A percentile compares a stretch with the other conserved stretches of the same genome.
These are phyloP conservation scores for Polyporus tsugae DNA, from an alignment of 1,284 basidiomycete species.

Conservation along the genomic window DNA sequence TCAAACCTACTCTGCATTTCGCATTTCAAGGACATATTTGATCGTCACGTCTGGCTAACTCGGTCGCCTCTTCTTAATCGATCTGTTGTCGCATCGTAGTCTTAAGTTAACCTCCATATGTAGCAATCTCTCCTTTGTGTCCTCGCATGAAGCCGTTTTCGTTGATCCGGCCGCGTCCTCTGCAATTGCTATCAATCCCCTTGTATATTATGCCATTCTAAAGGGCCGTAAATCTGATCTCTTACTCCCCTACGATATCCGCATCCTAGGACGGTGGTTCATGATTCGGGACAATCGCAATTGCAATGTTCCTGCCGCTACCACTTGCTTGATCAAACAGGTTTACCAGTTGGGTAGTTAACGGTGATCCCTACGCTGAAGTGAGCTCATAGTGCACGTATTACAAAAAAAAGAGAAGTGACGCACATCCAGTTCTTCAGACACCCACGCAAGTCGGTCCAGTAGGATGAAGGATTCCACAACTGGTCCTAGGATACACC, in stretches of 20 bases:
- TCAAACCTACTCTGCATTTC: background rate
- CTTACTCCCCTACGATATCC: background rate
- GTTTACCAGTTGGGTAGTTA: constrained; percentile 59
- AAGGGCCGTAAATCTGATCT: constrained; percentile 15
- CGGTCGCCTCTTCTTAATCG: constrained; percentile 17
- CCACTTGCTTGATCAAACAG: constrained; percentile 72
- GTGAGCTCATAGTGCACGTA: background rate
- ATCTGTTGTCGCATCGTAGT: constrained; percentile 32
- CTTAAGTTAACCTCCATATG: constrained; percentile 25
- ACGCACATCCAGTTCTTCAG: constrained; percentile 40
- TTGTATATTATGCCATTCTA: constrained; percentile 28
- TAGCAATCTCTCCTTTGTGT: constrained; percentile 27
- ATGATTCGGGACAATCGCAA: constrained; percentile 37
- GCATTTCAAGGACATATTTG: constrained; percentile 15
- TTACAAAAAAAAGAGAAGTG: background rate
- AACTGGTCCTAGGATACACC: constrained; percentile 50
- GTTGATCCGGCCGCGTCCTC: background rate
- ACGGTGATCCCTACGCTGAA: constrained; percentile 13
- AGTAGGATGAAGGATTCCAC: constrained; percentile 50
- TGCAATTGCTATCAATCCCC: constrained; percentile 8
- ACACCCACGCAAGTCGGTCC: constrained; percentile 48
- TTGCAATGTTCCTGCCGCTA: constrained; percentile 70
- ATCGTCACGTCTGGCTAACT: constrained; percentile 19
- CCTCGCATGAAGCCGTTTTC: constrained; percentile 9
- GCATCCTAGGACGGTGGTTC: background rate